A percentile compares a stretch with the other conserved stretches of the same genome.
Evolutionary conservation across 2,329 filamentous ascomycete species (phyloP).

Genomic region (Calonectria crousiana): DNA sequence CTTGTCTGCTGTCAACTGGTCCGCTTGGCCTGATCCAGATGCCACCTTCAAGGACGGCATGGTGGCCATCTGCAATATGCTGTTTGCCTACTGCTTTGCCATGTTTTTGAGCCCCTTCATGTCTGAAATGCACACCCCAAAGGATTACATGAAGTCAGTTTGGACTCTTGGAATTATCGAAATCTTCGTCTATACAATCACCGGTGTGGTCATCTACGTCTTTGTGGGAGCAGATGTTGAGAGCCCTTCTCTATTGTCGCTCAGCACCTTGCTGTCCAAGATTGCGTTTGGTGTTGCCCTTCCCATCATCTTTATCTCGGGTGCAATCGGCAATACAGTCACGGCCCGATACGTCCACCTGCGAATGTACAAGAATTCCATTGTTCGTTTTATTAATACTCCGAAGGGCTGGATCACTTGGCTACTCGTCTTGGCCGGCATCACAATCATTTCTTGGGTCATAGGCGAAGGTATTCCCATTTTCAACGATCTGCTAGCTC

Average conservation of each 20-base stretch:
- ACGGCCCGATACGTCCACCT: constrained; percentile 52
- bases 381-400: constrained; percentile 35
- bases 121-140: constrained; percentile 58
- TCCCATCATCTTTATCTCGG: constrained; percentile 76
- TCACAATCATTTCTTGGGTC: constrained; percentile 60
- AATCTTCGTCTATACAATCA: constrained; percentile 71
- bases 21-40: constrained; percentile 51
- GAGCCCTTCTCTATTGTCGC: constrained; percentile 73
- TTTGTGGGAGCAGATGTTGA: constrained; percentile 70
- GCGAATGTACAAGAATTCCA: constrained; percentile 34
- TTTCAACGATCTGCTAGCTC: constrained; percentile 74
- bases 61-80: constrained; percentile 70
- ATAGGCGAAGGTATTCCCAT: constrained; percentile 77
- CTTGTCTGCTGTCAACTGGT: constrained; percentile 42
- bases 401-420: constrained; percentile 58
- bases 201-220: constrained; percentile 73
- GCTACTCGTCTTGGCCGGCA: constrained; percentile 65
- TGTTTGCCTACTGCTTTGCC: constrained; percentile 71
- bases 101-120: constrained; percentile 58
- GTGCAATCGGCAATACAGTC: constrained; percentile 68
- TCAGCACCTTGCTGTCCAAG: constrained; percentile 66
- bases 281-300: constrained; percentile 74
- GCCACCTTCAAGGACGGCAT: constrained; percentile 64
- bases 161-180: constrained; percentile 68
- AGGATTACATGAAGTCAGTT: constrained; percentile 60